A percentile compares a stretch with the other conserved stretches of the same genome.
phyloP scores from a whole-genome alignment of 345 rosid genomes.

The Camelina neglecta region DNA sequence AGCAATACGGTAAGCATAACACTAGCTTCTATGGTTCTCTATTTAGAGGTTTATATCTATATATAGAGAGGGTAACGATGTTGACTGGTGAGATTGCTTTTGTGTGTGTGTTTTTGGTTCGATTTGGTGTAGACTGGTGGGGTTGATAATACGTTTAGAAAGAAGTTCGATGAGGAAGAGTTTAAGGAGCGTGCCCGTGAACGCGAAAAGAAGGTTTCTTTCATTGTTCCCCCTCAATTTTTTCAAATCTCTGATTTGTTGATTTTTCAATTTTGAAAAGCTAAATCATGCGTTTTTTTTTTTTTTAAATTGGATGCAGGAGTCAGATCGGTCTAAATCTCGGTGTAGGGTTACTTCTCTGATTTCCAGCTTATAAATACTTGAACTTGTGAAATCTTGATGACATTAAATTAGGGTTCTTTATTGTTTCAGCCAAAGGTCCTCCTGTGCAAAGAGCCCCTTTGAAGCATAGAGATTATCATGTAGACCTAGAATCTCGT shows the following conservation, averaged over 20 bases:
- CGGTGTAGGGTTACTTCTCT: slow-evolving; percentile 57
- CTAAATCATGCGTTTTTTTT: not conserved
- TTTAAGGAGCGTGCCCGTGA: slow-evolving; percentile 83
- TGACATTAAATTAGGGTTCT: slow-evolving; percentile 20
- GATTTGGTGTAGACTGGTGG: slow-evolving; percentile 55
- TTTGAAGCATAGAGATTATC: slow-evolving; percentile 94
- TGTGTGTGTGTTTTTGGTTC: not conserved
- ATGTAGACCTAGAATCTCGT: slow-evolving; percentile 96
- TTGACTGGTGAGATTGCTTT: not conserved
- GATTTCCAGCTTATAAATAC: slow-evolving; percentile 6
- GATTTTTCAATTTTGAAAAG: slow-evolving; percentile 5
- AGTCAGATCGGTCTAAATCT: slow-evolving; percentile 68
- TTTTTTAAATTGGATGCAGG: slow-evolving; percentile 52
- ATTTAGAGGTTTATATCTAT: not conserved
- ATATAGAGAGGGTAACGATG: not conserved
- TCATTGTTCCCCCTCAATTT: not conserved
- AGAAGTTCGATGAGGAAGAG: slow-evolving; percentile 84
- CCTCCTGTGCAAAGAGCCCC: slow-evolving; percentile 97
- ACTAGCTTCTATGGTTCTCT: not conserved
- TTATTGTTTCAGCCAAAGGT: slow-evolving; percentile 63
- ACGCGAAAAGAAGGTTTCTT: slow-evolving; percentile 74
- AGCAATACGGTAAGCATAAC: slow-evolving; percentile 50
- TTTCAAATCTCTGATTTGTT: slow-evolving; percentile 14
- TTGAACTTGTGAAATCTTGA: not conserved
- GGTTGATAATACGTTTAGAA: slow-evolving; percentile 86